Conservation (phyloP, 2,329 filamentous ascomycete species). For the Fusarium annulatum region DNA sequence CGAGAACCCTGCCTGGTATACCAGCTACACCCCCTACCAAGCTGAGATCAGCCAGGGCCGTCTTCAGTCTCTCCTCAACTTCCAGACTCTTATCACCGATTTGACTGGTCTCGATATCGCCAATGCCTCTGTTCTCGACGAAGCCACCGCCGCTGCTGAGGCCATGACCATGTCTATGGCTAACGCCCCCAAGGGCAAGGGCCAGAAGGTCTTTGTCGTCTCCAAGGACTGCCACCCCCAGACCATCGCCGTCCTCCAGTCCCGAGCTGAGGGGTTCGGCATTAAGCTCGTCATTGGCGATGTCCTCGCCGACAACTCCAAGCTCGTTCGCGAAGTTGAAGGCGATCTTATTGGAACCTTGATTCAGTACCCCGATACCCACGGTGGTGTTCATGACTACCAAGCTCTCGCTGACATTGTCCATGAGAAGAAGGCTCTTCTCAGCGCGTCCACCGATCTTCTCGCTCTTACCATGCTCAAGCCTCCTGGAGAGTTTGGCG, state of each 20-base stretch:
- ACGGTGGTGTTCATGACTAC: constrained; percentile 85
- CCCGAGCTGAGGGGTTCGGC: constrained; percentile 88
- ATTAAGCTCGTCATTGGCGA: constrained; percentile 82
- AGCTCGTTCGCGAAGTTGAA: constrained; percentile 77
- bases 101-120: constrained; percentile 87
- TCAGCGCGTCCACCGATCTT: constrained; percentile 90
- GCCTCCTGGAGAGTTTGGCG: constrained; percentile 92
- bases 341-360: constrained; percentile 88
- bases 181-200: constrained; percentile 71
- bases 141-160: constrained; percentile 92
- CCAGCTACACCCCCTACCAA: constrained; percentile 97
- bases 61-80: constrained; percentile 91
- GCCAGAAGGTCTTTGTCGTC: constrained; percentile 83
- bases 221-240: constrained; percentile 86
- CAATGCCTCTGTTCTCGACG: constrained; percentile 91
- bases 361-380: constrained; percentile 92
- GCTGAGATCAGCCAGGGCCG: constrained; percentile 96
- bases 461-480: constrained; percentile 88
- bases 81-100: constrained; percentile 91
- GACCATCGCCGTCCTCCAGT: constrained; percentile 85
- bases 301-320: constrained; percentile 71
- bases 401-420: constrained; percentile 77
- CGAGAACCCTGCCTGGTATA: constrained; percentile 96
- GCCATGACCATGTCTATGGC: constrained; percentile 91
- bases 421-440: constrained; percentile 80